Conservation (phyloP, 1,284 basidiomycete genomes). For the Gymnopus androsaceus region DNA sequence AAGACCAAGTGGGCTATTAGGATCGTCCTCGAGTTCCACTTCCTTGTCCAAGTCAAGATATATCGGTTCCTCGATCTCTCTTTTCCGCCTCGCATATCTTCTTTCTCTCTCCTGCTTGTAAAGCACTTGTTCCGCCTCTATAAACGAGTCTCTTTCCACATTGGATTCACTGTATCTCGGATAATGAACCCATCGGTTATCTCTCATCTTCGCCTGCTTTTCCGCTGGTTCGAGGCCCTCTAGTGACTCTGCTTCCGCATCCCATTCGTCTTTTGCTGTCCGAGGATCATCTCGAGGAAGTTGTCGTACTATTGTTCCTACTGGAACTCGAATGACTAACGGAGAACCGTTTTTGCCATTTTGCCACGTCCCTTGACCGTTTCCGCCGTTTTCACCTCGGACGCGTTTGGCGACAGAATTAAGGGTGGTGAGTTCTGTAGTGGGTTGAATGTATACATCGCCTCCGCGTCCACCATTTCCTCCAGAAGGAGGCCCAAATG, state of each 20-base stretch:
- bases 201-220: conserved; percentile 59
- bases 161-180: conserved; percentile 68
- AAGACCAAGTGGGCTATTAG: conserved; percentile 67
- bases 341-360: conserved; percentile 79
- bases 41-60: conserved; percentile 62
- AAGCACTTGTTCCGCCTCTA: conserved; percentile 69
- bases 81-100: conserved; percentile 45
- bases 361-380: conserved; percentile 83
- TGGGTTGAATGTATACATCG: conserved; percentile 81
- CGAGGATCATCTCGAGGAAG: conserved; percentile 65
- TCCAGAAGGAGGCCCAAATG: conserved; percentile 84
- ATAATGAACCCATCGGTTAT: conserved; percentile 79
- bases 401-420: conserved; percentile 70
- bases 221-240: conserved; percentile 49
- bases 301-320: conserved; percentile 87
- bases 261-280: conserved; percentile 63
- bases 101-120: conserved; percentile 67
- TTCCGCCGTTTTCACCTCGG: conserved; percentile 64
- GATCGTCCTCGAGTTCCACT: conserved; percentile 44
- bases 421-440: conserved; percentile 75
- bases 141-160: conserved; percentile 64
- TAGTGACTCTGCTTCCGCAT: conserved; percentile 65
- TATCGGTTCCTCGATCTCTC: conserved; percentile 46
- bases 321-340: conserved; percentile 76
- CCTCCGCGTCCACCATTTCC: conserved; percentile 90